A percentile compares a stretch with the other conserved stretches of the same genome.
phyloP scores from a whole-genome alignment of 2,329 filamentous ascomycete genomes.

The Diplodia sapinea region DNA sequence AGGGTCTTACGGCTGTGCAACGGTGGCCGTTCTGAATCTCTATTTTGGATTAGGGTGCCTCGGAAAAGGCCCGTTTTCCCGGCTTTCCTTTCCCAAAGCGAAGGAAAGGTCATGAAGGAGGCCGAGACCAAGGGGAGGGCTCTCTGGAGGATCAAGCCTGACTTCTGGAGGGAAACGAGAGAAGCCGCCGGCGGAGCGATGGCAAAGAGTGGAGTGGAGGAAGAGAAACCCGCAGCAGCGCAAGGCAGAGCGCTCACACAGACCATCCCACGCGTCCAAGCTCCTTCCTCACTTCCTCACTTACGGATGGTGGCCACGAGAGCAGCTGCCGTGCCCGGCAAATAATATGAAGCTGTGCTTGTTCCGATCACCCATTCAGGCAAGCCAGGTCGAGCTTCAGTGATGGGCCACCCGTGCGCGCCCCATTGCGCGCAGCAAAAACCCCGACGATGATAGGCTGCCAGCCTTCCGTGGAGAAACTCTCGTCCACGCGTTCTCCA shows the following conservation, averaged over 20 bases:
- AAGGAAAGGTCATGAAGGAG: background rate
- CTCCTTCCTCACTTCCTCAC: background rate
- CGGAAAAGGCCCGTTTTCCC: constrained; percentile 11
- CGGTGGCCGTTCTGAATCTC: constrained; percentile 13
- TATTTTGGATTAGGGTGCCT: constrained; percentile 11
- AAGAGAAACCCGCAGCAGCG: background rate
- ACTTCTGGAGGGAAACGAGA: background rate
- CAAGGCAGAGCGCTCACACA: background rate
- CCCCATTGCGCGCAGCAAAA: constrained; percentile 5
- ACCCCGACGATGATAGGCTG: constrained; percentile 15
- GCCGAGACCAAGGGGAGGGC: background rate
- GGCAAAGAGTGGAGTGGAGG: background rate
- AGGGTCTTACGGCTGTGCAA: constrained; percentile 5
- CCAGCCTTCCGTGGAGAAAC: constrained; percentile 12
- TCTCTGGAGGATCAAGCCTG: background rate
- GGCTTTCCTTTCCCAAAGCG: background rate
- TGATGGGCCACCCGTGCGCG: background rate
- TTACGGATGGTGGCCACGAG: background rate
- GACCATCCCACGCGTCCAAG: background rate
- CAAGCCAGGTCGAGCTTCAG: background rate
- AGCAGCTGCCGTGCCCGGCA: background rate
- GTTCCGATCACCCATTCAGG: background rate
- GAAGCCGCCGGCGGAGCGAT: background rate
- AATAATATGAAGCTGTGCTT: background rate
- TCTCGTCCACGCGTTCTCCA: constrained; percentile 5